Conservation (phyloP, 2,329 filamentous ascomycete genomes). For the Macrophomina tecta region DNA sequence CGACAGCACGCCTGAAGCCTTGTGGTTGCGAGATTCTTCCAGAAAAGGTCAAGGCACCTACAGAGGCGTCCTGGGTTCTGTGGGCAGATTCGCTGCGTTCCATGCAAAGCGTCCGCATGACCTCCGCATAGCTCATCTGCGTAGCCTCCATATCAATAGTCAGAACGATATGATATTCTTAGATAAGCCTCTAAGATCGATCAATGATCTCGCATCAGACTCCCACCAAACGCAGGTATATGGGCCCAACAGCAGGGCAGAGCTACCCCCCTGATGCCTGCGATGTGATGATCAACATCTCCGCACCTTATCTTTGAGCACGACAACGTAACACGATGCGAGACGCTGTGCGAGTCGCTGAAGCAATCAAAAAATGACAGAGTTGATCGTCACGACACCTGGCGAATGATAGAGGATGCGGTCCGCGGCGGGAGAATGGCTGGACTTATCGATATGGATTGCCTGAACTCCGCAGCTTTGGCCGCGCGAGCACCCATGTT, state of each 20-base stretch:
- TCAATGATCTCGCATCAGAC: not conserved
- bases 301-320: not conserved
- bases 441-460: conserved; percentile 18
- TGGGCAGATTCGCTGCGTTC: no score
- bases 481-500: conserved; percentile 16
- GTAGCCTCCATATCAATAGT: no score
- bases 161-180: not conserved
- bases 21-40: no score
- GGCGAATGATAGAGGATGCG: not conserved
- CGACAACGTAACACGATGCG: not conserved
- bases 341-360: not conserved
- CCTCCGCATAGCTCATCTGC: not conserved
- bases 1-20: no score
- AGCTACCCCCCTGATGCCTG: conserved; percentile 8
- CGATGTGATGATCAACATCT: not conserved
- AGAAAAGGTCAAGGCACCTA: no score
- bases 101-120: no score
- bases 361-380: not conserved
- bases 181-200: not conserved
- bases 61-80: no score
- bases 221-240: not conserved
- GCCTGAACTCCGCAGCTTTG: conserved; percentile 21
- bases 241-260: not conserved
- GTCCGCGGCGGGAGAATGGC: conserved; percentile 7
- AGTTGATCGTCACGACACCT: not conserved